phyloP scores from a whole-genome alignment of 1,139 yeast species.

The Suhomyces guaymorum region DNA sequence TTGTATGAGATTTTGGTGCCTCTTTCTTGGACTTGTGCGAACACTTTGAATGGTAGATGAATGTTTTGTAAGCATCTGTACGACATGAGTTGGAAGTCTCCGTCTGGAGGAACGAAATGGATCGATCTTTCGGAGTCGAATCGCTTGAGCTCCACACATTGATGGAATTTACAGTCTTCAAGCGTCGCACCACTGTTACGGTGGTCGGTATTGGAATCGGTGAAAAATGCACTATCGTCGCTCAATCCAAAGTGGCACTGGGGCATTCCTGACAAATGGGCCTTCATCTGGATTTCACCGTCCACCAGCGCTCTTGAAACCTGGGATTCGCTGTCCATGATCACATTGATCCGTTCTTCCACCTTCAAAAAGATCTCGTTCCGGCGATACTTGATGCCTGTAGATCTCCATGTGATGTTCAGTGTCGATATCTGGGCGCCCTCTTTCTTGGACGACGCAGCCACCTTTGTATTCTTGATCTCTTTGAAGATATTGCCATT shows the following conservation, averaged over 20 bases:
- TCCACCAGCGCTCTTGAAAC: slow-evolving; percentile 72
- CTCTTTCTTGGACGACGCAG: slow-evolving; percentile 3
- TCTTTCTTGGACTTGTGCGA: slow-evolving; percentile 59
- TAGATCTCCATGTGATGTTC: slow-evolving; percentile 63
- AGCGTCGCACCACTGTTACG: slow-evolving; percentile 48
- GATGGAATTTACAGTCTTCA: slow-evolving; percentile 87
- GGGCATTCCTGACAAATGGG: slow-evolving; percentile 78
- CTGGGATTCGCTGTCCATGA: slow-evolving; percentile 61
- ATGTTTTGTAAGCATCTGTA: slow-evolving; percentile 60
- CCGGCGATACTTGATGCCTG: slow-evolving; percentile 74
- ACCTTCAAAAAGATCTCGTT: slow-evolving; percentile 82
- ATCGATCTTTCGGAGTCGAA: slow-evolving; percentile 69
- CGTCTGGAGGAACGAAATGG: slow-evolving; percentile 87
- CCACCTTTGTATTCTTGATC: slow-evolving; percentile 7
- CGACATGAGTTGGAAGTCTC: slow-evolving; percentile 83
- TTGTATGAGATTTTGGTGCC: slow-evolving; percentile 57
- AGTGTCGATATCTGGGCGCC: slow-evolving; percentile 4
- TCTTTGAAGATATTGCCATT: slow-evolving; percentile 28
- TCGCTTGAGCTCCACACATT: slow-evolving; percentile 72
- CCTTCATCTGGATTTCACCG: slow-evolving; percentile 71
- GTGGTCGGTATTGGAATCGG: slow-evolving; percentile 8
- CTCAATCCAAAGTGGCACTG: slow-evolving; percentile 63
- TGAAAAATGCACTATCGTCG: slow-evolving; percentile 37
- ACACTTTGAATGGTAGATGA: slow-evolving; percentile 69
- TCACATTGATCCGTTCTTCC: slow-evolving; percentile 69